A percentile compares a stretch with the other conserved stretches of the same genome.
Evolutionary conservation across 352 stramenopile species (phyloP).

Genomic region (Phytophthora uliginosa): DNA sequence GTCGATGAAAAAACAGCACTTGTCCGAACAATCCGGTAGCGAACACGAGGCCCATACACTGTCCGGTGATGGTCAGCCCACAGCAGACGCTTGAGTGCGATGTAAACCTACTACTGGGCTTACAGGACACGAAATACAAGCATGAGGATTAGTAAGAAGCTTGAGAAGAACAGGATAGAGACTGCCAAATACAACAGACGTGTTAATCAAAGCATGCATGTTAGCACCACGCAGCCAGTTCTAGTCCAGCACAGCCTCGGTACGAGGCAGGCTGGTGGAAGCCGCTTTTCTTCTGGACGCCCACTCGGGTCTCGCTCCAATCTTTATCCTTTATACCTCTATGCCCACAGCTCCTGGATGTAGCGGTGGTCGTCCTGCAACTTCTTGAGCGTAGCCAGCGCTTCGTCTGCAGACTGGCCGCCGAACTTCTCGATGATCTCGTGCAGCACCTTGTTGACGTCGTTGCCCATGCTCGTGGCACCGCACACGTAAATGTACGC

Average conservation of each 20-base stretch:
- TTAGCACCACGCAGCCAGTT: constrained; percentile 28
- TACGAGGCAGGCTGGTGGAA: constrained; percentile 3
- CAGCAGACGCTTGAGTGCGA: constrained; percentile 4
- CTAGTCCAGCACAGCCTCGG: constrained; percentile 29
- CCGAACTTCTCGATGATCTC: constrained; percentile 84
- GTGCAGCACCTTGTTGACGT: constrained; percentile 95
- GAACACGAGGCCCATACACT: constrained; percentile 21
- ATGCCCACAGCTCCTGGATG: constrained; percentile 97
- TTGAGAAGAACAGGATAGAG: constrained; percentile 9
- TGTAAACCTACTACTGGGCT: not conserved
- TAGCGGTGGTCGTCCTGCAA: constrained; percentile 93
- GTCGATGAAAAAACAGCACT: constrained; percentile 11
- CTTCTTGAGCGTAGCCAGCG: constrained; percentile 89
- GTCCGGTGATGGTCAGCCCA: constrained; percentile 3
- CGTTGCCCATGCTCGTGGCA: constrained; percentile 97
- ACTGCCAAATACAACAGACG: constrained; percentile 8
- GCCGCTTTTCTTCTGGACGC: constrained; percentile 11
- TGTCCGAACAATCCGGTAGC: constrained; percentile 19
- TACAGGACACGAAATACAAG: constrained; percentile 1
- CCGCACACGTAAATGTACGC: constrained; percentile 99
- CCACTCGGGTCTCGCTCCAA: not conserved
- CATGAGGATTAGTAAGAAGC: not conserved
- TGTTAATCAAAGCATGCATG: constrained; percentile 39
- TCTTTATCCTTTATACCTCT: constrained; percentile 19
- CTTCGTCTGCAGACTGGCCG: constrained; percentile 60